Conservation (phyloP, 2,329 filamentous ascomycete species). For the Paramyrothecium roridum region DNA sequence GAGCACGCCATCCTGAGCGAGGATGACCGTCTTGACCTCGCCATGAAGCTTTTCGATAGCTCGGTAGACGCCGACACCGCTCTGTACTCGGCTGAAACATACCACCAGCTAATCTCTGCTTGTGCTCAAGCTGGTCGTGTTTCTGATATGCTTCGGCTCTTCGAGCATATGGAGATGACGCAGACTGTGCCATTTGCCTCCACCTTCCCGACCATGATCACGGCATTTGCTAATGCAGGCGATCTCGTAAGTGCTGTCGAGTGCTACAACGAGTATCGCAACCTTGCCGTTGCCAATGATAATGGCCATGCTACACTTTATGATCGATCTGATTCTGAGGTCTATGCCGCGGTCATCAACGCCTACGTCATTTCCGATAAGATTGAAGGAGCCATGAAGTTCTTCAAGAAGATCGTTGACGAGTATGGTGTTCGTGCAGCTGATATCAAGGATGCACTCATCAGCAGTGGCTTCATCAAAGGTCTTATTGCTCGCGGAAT, state of each 20-base stretch:
- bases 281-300: conserved; percentile 81
- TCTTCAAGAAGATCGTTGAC: conserved; percentile 75
- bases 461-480: conserved; percentile 74
- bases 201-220: conserved; percentile 91
- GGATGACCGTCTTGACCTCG: conserved; percentile 82
- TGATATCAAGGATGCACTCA: conserved; percentile 68
- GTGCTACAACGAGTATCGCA: conserved; percentile 93
- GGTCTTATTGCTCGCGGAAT: conserved; percentile 69
- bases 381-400: conserved; percentile 76
- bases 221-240: conserved; percentile 79
- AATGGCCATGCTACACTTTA: conserved; percentile 65
- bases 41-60: conserved; percentile 79
- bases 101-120: conserved; percentile 79
- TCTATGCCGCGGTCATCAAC: conserved; percentile 89
- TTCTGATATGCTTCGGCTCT: conserved; percentile 85
- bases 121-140: conserved; percentile 80
- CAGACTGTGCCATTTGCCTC: conserved; percentile 72
- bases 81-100: conserved; percentile 77
- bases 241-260: conserved; percentile 87
- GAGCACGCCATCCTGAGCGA: conserved; percentile 83
- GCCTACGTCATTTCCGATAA: conserved; percentile 83
- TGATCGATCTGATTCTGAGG: conserved; percentile 73
- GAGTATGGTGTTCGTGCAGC: conserved; percentile 55
- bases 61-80: conserved; percentile 62
- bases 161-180: conserved; percentile 83